These are phyloP conservation scores for Urostyla sp. DNA, from an alignment of 73 alveolate genomes.

Conservation along the genomic window DNA sequence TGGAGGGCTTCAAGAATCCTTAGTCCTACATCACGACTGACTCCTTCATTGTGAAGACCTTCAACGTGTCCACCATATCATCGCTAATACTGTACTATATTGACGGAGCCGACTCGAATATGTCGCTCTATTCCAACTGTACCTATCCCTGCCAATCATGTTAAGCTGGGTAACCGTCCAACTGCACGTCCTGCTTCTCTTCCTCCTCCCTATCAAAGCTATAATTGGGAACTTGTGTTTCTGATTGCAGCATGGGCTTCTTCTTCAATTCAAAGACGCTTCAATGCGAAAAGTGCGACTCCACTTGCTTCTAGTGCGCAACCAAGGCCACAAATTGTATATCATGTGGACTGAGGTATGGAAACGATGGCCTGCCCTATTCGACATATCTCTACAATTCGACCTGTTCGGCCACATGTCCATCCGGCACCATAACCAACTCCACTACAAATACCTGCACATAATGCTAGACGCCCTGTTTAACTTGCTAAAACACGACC, in stretches of 20 bases:
- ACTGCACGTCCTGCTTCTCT: constrained; percentile 59
- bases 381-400: constrained; percentile 19
- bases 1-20: constrained; percentile 46
- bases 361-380: no score
- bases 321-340: constrained; percentile 25
- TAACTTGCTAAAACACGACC: constrained; percentile 52
- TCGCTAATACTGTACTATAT: constrained; percentile 3
- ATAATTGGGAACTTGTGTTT: constrained; percentile 62
- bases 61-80: constrained; percentile 14
- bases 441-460: constrained; percentile 34
- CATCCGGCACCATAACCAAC: constrained; percentile 44
- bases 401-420: constrained; percentile 45
- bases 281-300: constrained; percentile 49
- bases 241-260: constrained; percentile 47
- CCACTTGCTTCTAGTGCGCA: constrained; percentile 58
- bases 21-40: background rate
- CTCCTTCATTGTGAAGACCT: constrained; percentile 43
- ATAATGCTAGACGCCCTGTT: constrained; percentile 36
- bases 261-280: constrained; percentile 8
- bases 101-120: constrained; percentile 49
- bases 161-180: constrained; percentile 1
- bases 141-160: constrained; percentile 71
- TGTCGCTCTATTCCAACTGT: constrained; percentile 46
- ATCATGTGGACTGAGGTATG: constrained; percentile 58
- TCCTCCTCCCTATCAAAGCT: constrained; percentile 45